Evolutionary conservation across 129 eudicot genomes (phyloP), one percentile per base, ranked within the genome.

Genomic region (Pseudognaphalium luteoalbum): DNA sequence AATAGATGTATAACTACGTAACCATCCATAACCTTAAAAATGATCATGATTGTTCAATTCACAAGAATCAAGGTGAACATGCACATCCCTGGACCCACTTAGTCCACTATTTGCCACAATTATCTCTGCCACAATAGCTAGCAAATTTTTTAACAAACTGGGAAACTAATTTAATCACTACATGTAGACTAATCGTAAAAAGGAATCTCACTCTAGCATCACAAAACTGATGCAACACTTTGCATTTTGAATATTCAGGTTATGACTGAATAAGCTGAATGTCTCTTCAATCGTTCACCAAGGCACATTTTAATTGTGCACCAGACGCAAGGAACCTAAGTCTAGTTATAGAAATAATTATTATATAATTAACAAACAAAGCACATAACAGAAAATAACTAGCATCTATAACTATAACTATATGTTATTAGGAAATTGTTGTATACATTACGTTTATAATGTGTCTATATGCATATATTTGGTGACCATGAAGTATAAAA

Each of bases 261-360:
- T 12, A 2, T 9, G 47, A 41, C 47, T 41, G 47, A 2, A 41
- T 9, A 41, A 9, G 47, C 47, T 41, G 14, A 41, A 41, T 41
- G 47, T 8, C 14, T 10, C 47, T 2, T 54, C 42, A 71, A 16
- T 34, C 75, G 17, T 17, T 32, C 12, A 52, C n/a, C 76, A 19
- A 71, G 21, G 76, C 44, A 72, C 76, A 57, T 34, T 35, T 72
- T 50, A 72, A 11, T 56, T 34, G n/a, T 56, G 66, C 66, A 21
- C 30, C 76, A 58, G 50, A 39, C 16, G 20, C 12, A 73, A 35
- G 39, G 57, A 73, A 35, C 33, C 77, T 59, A 35, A 59, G 39
- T 39, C 21, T 37, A 21, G 42, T 16, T 34, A n/a, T 56, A 25
- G 29, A 22, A 29, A 47, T 56, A 20, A 70, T 12, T 21, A 47